Evolutionary conservation across 257 asterid species (phyloP), one percentile per base, ranked within the genome.

Genomic region (Capsicum rhomboideum): DNA sequence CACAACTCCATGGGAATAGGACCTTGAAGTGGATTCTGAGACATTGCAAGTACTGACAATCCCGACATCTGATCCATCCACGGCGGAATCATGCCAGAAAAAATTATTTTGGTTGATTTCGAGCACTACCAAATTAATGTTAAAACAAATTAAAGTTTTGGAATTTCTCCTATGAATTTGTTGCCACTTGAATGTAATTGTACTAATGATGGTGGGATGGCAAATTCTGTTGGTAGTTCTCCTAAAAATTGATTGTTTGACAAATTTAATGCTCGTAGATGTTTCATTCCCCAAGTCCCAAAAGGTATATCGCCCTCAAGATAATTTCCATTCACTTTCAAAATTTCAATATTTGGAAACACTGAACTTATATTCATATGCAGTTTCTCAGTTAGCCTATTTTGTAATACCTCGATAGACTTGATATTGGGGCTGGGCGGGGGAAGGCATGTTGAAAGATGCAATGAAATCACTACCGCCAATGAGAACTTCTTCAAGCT

Each of bases 221-320:
- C 21, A 82, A 14, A 42, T 82, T 83, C 6, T 20, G 28, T 31
- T 16, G 85, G 85, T 37, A 75, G 37, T 34, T 37, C 61, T 11
- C 81, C 86, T 14, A 82, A 82, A 13, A 86, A 77, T 23, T 63
- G 23, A 44, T 82, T 86, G 31, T 50, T 42, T 26, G 88, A 78
- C 17, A 86, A 14, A 8, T 77, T 86, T 12, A 86, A 26, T 26
- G 11, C n/a, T 10, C 6, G 1, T 6, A 86, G 16, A 1, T 21
- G 17, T 17, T 31, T 34, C 46, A 82, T 11, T 20, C 55, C 46
- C 7, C 88, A 85, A 1, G 78, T 1, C 16, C n/a, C 31, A 1
- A 59, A 40, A 61, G 84, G 86, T 6, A 86, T 52, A 11, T 82
- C 49, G 4, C 23, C 37, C 0, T 50, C 16, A 5, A 34, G 37